Conservation (phyloP, 345 rosid species). For the Carallia pectinifolia region DNA sequence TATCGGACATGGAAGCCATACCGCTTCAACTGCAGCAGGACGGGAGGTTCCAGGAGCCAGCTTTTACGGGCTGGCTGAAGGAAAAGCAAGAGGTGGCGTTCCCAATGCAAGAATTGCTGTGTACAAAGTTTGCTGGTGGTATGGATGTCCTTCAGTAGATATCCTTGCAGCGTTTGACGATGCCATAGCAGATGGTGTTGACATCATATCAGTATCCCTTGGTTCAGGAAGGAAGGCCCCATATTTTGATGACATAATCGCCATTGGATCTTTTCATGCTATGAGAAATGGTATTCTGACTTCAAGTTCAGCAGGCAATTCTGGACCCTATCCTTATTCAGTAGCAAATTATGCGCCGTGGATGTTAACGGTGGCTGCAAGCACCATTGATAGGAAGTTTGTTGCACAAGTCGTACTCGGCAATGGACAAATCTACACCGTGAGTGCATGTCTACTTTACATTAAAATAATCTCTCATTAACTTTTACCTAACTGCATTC, state of each 20-base stretch:
- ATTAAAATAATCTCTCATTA: not conserved
- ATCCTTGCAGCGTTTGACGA: constrained; percentile 32
- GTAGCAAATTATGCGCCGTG: constrained; percentile 31
- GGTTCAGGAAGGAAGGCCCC: not conserved
- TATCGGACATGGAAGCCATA: constrained; percentile 24
- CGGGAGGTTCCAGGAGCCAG: constrained; percentile 7
- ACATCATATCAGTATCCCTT: constrained; percentile 24
- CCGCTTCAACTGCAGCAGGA: constrained; percentile 29
- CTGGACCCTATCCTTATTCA: constrained; percentile 17
- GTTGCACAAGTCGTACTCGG: constrained; percentile 25
- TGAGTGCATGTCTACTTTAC: not conserved
- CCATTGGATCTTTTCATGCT: constrained; percentile 38
- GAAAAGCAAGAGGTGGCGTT: constrained; percentile 30
- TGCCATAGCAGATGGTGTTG: constrained; percentile 34
- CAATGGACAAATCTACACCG: constrained; percentile 22
- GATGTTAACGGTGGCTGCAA: constrained; percentile 34
- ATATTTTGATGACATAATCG: constrained; percentile 24
- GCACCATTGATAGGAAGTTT: constrained; percentile 34
- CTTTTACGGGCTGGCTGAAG: constrained; percentile 15
- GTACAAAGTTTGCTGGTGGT: constrained; percentile 27
- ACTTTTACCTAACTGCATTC: not conserved
- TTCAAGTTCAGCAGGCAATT: constrained; percentile 28
- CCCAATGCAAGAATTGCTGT: constrained; percentile 23
- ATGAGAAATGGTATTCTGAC: constrained; percentile 36
- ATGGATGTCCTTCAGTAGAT: constrained; percentile 19